Conservation (phyloP, 2,329 filamentous ascomycete genomes). For the Exophiala dermatitidis region DNA sequence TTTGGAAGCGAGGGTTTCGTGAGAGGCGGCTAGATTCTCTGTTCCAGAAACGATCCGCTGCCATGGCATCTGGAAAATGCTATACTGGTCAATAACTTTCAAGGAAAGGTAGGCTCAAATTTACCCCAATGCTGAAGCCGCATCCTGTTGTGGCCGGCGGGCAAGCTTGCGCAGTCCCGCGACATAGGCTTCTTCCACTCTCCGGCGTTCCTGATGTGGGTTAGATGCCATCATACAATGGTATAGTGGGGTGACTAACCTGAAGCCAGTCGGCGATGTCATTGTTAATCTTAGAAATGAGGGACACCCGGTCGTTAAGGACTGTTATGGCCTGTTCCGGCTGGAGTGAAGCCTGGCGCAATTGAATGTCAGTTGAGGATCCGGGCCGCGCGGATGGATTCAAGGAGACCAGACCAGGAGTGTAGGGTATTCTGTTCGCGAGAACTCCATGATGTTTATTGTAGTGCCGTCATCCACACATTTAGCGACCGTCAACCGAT, state of each 20-base stretch:
- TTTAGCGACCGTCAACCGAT: conserved; percentile 1
- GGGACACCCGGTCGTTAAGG: conserved; percentile 78
- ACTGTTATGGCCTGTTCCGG: conserved; percentile 73
- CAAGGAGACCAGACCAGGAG: conserved; percentile 68
- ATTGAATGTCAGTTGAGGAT: conserved; percentile 11
- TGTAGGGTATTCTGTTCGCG: conserved; percentile 76
- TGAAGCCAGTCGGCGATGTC: conserved; percentile 96
- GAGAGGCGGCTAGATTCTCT: conserved; percentile 73
- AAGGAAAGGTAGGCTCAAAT: conserved; percentile 28
- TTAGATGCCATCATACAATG: conserved; percentile 3
- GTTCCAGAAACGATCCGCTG: conserved; percentile 74
- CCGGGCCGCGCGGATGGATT: conserved; percentile 15
- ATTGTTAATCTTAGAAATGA: conserved; percentile 75
- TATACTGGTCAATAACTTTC: conserved; percentile 36
- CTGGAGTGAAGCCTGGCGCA: conserved; percentile 64
- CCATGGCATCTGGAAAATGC: conserved; percentile 87
- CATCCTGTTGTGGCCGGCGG: conserved; percentile 65
- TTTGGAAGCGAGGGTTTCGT: conserved; percentile 69
- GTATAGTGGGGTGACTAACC: conserved; percentile 47
- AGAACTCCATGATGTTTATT: conserved; percentile 11
- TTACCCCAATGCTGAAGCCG: conserved; percentile 79
- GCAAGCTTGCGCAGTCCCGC: conserved; percentile 73
- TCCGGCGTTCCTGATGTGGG: conserved; percentile 70
- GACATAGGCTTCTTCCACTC: conserved; percentile 84
- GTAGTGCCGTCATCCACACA: conserved; percentile 10